Evolutionary conservation across 192 early-diverging fungal genomes (phyloP).

Genomic region (Haplosporangium gracile): DNA sequence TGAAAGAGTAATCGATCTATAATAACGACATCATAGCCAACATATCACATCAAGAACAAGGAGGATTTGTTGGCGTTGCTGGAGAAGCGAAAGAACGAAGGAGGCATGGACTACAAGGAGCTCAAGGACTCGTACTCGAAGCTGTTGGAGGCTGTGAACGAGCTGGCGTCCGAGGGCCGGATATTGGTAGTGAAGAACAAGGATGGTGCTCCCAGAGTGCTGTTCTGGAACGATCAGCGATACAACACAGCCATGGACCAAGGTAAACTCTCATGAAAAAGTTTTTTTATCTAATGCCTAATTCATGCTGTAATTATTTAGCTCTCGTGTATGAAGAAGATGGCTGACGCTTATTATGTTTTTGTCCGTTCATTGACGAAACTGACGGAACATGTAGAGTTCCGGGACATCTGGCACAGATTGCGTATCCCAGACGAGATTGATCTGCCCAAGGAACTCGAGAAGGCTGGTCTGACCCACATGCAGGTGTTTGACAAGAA

Average conservation of each 20-base stretch:
- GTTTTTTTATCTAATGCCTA: neutral
- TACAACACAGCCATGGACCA: constrained; percentile 67
- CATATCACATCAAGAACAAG: constrained; percentile 76
- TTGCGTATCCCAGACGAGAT: constrained; percentile 78
- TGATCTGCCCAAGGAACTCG: constrained; percentile 78
- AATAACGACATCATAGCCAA: constrained; percentile 58
- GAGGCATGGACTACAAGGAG: constrained; percentile 82
- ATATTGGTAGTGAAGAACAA: constrained; percentile 76
- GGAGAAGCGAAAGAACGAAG: constrained; percentile 67
- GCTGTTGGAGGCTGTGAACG: constrained; percentile 63
- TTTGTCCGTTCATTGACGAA: neutral
- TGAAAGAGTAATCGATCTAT: neutral
- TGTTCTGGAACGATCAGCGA: constrained; percentile 76
- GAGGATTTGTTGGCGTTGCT: constrained; percentile 80
- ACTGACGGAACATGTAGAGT: constrained; percentile 59
- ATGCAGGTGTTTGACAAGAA: constrained; percentile 80
- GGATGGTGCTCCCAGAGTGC: constrained; percentile 71
- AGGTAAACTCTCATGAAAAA: constrained; percentile 41
- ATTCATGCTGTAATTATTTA: neutral
- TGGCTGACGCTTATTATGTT: neutral
- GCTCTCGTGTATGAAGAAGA: too few relatives aligned
- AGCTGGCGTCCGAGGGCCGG: constrained; percentile 64
- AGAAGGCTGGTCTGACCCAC: constrained; percentile 77
- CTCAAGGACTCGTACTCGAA: constrained; percentile 83
- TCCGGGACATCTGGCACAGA: constrained; percentile 80